Percentiles rank a stretch among this genome's conserved stretches.
Conservation (phyloP, 345 rosid species). For the Clarkia xantiana region DNA sequence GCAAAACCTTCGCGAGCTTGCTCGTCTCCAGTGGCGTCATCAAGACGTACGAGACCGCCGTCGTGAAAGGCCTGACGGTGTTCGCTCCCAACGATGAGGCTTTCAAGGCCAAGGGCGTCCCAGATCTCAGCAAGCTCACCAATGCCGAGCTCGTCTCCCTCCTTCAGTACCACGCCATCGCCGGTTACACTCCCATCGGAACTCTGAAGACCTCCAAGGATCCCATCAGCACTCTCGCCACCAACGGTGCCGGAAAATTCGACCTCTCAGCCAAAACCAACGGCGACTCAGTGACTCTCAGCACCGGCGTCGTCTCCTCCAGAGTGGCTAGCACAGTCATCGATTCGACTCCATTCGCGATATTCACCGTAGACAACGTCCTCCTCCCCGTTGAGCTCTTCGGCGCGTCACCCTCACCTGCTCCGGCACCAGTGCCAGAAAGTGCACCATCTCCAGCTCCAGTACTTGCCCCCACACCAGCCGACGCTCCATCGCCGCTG, state of each 20-base stretch:
- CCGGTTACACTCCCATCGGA: slow-evolving; percentile 53
- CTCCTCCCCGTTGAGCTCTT: slow-evolving; percentile 61
- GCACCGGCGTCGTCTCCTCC: slow-evolving; percentile 57
- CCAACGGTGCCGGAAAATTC: slow-evolving; percentile 54
- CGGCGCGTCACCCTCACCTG: slow-evolving; percentile 52
- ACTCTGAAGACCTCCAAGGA: slow-evolving; percentile 44
- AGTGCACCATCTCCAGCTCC: slow-evolving; percentile 36
- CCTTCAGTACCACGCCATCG: slow-evolving; percentile 59
- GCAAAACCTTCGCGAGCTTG: slow-evolving; percentile 60
- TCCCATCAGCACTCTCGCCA: slow-evolving; percentile 58
- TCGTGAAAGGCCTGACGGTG: slow-evolving; percentile 58
- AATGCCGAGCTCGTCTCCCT: slow-evolving; percentile 61
- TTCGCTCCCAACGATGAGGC: slow-evolving; percentile 91
- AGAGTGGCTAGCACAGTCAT: slow-evolving; percentile 57
- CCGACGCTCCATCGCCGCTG: slow-evolving; percentile 46
- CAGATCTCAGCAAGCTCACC: slow-evolving; percentile 59
- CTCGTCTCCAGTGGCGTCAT: slow-evolving; percentile 57
- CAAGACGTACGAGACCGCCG: slow-evolving; percentile 48
- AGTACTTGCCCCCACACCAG: slow-evolving; percentile 18
- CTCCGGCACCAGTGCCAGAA: slow-evolving; percentile 51
- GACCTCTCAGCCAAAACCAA: slow-evolving; percentile 41
- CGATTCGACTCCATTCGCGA: slow-evolving; percentile 59
- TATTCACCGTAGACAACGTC: slow-evolving; percentile 61
- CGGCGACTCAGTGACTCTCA: slow-evolving; percentile 62
- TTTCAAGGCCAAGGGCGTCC: slow-evolving; percentile 55